These are phyloP conservation scores for Boletales sp. DNA, from an alignment of 768 basidiomycete species.

Conservation along the genomic window DNA sequence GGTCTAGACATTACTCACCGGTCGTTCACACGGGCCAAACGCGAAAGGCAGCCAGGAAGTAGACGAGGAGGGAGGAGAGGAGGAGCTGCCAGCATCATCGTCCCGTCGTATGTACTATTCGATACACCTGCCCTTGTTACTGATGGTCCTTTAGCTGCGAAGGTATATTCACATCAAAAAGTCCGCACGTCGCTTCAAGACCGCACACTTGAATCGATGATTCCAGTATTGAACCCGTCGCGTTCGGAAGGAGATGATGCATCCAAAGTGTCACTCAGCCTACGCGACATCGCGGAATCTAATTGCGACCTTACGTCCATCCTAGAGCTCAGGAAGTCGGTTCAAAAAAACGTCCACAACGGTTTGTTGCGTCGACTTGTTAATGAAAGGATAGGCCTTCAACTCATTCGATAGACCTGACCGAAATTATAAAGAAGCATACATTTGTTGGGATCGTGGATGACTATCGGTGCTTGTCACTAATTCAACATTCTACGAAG, in stretches of 20 bases:
- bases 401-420: slow-evolving; percentile 51
- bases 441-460: slow-evolving; percentile 93
- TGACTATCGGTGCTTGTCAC: slow-evolving; percentile 61
- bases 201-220: slow-evolving; percentile 94
- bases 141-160: slow-evolving; percentile 34
- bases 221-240: slow-evolving; percentile 61
- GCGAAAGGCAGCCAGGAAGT: slow-evolving; percentile 27
- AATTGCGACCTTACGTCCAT: slow-evolving; percentile 77
- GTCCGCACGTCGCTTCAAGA: slow-evolving; percentile 85
- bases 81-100: slow-evolving; percentile 22
- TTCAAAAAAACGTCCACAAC: slow-evolving; percentile 60
- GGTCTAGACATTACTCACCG: slow-evolving; percentile 60
- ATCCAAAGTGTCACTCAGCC: slow-evolving; percentile 23
- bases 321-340: slow-evolving; percentile 52
- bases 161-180: slow-evolving; percentile 78
- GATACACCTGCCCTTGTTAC: neutral
- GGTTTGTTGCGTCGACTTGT: slow-evolving; percentile 43
- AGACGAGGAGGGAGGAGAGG: slow-evolving; percentile 32
- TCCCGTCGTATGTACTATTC: slow-evolving; percentile 22
- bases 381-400: neutral
- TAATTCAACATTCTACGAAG: slow-evolving; percentile 86
- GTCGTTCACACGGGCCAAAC: slow-evolving; percentile 38
- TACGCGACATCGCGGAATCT: slow-evolving; percentile 67
- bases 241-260: slow-evolving; percentile 32
- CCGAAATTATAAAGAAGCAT: slow-evolving; percentile 81